These are phyloP conservation scores for Taphrina deformans DNA, from an alignment of 1,139 yeast species.

Conservation along the genomic window DNA sequence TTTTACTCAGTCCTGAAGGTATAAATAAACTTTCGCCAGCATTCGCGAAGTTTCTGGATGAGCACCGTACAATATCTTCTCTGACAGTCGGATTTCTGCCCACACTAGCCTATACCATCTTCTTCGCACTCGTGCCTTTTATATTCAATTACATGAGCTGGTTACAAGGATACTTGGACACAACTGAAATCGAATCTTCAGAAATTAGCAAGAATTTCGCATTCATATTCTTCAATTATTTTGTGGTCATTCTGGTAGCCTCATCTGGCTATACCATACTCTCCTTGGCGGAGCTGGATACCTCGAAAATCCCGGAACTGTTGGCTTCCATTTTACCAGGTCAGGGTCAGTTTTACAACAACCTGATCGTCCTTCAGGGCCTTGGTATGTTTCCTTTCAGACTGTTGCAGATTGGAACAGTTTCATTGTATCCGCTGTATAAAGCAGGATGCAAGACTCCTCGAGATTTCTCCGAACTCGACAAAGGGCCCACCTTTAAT, in stretches of 20 bases:
- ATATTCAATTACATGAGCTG: constrained; percentile 68
- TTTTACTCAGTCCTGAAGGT: constrained; percentile 66
- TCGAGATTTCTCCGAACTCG: constrained; percentile 65
- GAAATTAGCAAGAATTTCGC: constrained; percentile 65
- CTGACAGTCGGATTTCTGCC: constrained; percentile 77
- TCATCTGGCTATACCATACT: constrained; percentile 66
- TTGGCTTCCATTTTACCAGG: constrained; percentile 70
- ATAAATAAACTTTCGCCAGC: constrained; percentile 72
- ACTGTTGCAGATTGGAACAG: constrained; percentile 66
- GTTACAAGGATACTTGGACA: constrained; percentile 73
- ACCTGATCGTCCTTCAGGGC: constrained; percentile 80
- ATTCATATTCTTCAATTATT: constrained; percentile 79
- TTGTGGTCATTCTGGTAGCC: constrained; percentile 76
- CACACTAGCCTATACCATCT: constrained; percentile 69
- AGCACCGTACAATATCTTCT: constrained; percentile 59
- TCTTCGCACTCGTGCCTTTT: constrained; percentile 73
- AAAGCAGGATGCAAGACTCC: constrained; percentile 47
- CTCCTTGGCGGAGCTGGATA: constrained; percentile 67
- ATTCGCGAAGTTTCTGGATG: constrained; percentile 61
- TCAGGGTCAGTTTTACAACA: constrained; percentile 75
- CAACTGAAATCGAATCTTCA: constrained; percentile 78
- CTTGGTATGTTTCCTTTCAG: constrained; percentile 81
- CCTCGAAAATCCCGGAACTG: constrained; percentile 74
- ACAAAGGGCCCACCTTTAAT: constrained; percentile 75
- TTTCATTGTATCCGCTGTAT: constrained; percentile 59